A percentile compares a stretch with the other conserved stretches of the same genome.
Evolutionary conservation across 2,329 filamentous ascomycete species (phyloP).

Genomic region (Blastomyces parvus): DNA sequence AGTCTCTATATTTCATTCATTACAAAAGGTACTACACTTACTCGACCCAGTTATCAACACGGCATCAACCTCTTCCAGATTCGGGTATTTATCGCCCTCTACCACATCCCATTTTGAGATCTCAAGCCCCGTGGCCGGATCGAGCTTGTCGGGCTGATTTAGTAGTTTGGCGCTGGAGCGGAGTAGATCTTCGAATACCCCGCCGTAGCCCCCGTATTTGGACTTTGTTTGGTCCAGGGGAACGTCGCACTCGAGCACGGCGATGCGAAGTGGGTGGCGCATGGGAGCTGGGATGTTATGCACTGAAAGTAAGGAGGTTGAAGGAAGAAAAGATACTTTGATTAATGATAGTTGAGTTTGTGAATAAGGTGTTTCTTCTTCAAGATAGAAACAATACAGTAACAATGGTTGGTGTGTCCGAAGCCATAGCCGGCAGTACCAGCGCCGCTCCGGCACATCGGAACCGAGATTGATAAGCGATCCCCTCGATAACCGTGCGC

Average conservation of each 20-base stretch:
- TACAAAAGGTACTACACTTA: slow-evolving; percentile 21
- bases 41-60: slow-evolving; percentile 67
- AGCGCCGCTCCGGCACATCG: too few species aligned
- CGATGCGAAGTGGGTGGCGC: slow-evolving; percentile 57
- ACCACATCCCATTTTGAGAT: slow-evolving; percentile 65
- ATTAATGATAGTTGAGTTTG: background rate
- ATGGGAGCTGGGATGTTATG: slow-evolving; percentile 17
- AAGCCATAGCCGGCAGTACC: background rate
- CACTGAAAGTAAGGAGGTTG: background rate
- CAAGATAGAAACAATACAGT: background rate
- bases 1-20: background rate
- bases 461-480: background rate
- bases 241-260: slow-evolving; percentile 79
- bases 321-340: too few species aligned
- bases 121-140: slow-evolving; percentile 39
- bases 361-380: background rate
- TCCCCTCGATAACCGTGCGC: background rate
- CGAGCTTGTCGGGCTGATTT: slow-evolving; percentile 23
- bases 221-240: slow-evolving; percentile 55
- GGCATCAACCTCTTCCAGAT: slow-evolving; percentile 66
- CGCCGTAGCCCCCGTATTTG: slow-evolving; percentile 63
- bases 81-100: slow-evolving; percentile 57
- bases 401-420: too few species aligned
- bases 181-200: slow-evolving; percentile 57
- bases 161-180: slow-evolving; percentile 44